A percentile compares a stretch with the other conserved stretches of the same genome.
phyloP scores from a whole-genome alignment of 1,139 yeast genomes.

The Pichia sp. region DNA sequence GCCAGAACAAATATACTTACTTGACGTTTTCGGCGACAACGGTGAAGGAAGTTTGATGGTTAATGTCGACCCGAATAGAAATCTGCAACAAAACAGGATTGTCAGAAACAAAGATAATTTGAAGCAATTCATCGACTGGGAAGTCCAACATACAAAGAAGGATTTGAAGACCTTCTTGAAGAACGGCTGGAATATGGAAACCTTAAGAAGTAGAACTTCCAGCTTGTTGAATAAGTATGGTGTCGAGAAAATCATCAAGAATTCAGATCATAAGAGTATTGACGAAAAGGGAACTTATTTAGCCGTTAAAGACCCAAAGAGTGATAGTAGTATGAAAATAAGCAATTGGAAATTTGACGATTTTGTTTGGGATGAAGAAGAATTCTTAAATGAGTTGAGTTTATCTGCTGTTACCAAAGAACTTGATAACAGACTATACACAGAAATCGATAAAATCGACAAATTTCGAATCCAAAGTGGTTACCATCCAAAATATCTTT shows the following conservation, averaged over 20 bases:
- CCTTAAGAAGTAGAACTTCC: conserved; percentile 3
- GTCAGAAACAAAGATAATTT: conserved; percentile 15
- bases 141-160: conserved; percentile 13
- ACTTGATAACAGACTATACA: conserved; percentile 24
- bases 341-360: conserved; percentile 22
- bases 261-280: conserved; percentile 4
- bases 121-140: conserved; percentile 13
- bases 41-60: conserved; percentile 25
- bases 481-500: conserved; percentile 28
- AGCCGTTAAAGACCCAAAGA: conserved; percentile 3
- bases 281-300: conserved; percentile 23
- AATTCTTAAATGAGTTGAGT: conserved; percentile 20
- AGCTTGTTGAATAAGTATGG: conserved; percentile 9
- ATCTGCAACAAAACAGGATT: conserved; percentile 10
- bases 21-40: conserved; percentile 27
- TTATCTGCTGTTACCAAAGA: background rate
- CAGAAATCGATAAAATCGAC: conserved; percentile 24
- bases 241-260: conserved; percentile 17
- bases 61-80: conserved; percentile 18
- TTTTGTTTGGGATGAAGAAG: conserved; percentile 29
- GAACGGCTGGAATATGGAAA: conserved; percentile 19
- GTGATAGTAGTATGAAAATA: conserved; percentile 16
- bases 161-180: conserved; percentile 14
- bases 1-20: conserved; percentile 29
- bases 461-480: conserved; percentile 18